These are phyloP conservation scores for Melaleuca quinquenervia DNA, from an alignment of 345 rosid genomes.

Conservation along the genomic window DNA sequence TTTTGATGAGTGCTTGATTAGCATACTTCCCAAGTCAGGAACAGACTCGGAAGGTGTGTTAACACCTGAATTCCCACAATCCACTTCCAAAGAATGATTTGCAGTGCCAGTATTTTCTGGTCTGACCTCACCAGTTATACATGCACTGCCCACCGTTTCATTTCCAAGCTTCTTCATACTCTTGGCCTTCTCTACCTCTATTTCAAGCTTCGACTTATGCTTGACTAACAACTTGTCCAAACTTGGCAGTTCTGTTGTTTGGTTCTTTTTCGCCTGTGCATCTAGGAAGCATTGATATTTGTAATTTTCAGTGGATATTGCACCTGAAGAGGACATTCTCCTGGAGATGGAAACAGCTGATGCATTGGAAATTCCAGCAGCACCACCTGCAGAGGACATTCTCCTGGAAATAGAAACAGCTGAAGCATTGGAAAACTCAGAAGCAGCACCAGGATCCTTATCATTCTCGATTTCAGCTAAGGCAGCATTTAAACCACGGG, in stretches of 20 bases:
- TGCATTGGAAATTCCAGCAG: slow-evolving; percentile 13
- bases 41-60: slow-evolving; percentile 15
- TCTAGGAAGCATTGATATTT: slow-evolving; percentile 9
- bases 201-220: slow-evolving; percentile 45
- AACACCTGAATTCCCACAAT: neutral
- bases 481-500: slow-evolving; percentile 85
- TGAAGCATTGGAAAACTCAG: slow-evolving; percentile 13
- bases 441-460: slow-evolving; percentile 20
- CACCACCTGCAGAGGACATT: slow-evolving; percentile 2
- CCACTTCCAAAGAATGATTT: neutral
- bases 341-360: neutral
- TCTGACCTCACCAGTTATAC: neutral
- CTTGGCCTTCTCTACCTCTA: slow-evolving; percentile 27
- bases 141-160: slow-evolving; percentile 20
- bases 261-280: slow-evolving; percentile 1
- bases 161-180: slow-evolving; percentile 10
- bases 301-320: slow-evolving; percentile 15
- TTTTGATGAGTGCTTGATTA: slow-evolving; percentile 30
- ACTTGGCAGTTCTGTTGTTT: slow-evolving; percentile 16
- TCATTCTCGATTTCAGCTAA: slow-evolving; percentile 54
- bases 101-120: neutral
- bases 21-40: slow-evolving; percentile 39
- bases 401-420: neutral
- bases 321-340: slow-evolving; percentile 35
- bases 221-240: slow-evolving; percentile 58